Conservation (phyloP, 768 basidiomycete genomes). For the Agrocybe chaxingu region DNA sequence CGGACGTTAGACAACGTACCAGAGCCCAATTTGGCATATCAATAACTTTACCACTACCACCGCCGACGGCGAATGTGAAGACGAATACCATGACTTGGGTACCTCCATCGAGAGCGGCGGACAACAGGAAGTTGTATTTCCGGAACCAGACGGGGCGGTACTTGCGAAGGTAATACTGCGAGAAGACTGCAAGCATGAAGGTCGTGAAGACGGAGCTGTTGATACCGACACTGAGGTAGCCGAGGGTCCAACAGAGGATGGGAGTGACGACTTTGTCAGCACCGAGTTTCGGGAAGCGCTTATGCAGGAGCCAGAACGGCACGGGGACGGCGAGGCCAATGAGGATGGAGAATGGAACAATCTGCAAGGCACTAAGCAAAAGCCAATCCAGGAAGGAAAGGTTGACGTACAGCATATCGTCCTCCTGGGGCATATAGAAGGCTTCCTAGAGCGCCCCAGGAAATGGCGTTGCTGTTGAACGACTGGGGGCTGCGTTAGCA, state of each 20-base stretch:
- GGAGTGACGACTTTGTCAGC: slow-evolving; percentile 50
- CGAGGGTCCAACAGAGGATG: slow-evolving; percentile 43
- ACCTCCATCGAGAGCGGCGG: slow-evolving; percentile 52
- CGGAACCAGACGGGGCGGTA: slow-evolving; percentile 46
- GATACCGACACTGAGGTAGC: slow-evolving; percentile 52
- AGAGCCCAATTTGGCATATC: slow-evolving; percentile 12
- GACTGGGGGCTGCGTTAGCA: slow-evolving; percentile 7
- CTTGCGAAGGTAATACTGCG: slow-evolving; percentile 41
- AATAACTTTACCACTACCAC: slow-evolving; percentile 29
- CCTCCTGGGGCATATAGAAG: slow-evolving; percentile 42
- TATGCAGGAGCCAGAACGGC: slow-evolving; percentile 52
- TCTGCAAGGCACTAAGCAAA: slow-evolving; percentile 24
- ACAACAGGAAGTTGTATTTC: slow-evolving; percentile 50
- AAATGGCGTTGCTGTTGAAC: slow-evolving; percentile 46
- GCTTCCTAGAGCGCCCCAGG: slow-evolving; percentile 58
- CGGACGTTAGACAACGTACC: slow-evolving; percentile 3
- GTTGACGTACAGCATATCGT: slow-evolving; percentile 39
- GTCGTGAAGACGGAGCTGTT: slow-evolving; percentile 49
- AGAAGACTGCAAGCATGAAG: slow-evolving; percentile 42
- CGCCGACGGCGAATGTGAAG: slow-evolving; percentile 42
- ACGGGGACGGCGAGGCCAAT: slow-evolving; percentile 51
- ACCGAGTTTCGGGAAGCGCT: slow-evolving; percentile 42
- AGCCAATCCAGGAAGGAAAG: slow-evolving; percentile 10
- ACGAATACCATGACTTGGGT: slow-evolving; percentile 50
- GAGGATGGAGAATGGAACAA: slow-evolving; percentile 42